These are phyloP conservation scores for Trichoderma orchidacearum DNA, from an alignment of 495 filamentous ascomycete genomes.

Conservation along the genomic window DNA sequence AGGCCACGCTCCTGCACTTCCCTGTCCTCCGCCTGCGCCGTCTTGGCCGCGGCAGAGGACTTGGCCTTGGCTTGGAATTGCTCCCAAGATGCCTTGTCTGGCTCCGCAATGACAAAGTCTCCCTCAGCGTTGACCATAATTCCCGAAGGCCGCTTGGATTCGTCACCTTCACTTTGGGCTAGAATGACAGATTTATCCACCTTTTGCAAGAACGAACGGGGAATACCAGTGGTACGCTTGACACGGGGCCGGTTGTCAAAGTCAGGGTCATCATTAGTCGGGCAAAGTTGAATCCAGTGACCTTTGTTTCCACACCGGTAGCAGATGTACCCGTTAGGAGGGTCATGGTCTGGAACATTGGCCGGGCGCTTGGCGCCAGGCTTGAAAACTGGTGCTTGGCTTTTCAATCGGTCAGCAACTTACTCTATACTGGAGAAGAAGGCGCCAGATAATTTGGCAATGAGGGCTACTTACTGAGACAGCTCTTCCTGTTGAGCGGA, in stretches of 20 bases:
- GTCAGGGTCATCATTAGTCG: conserved; percentile 92
- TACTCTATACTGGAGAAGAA: neutral
- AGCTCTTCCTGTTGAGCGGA: conserved; percentile 79
- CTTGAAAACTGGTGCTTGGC: conserved; percentile 39
- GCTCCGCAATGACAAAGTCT: conserved; percentile 87
- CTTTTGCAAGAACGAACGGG: conserved; percentile 80
- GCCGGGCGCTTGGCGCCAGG: conserved; percentile 30
- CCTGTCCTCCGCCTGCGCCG: conserved; percentile 52
- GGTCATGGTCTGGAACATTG: conserved; percentile 78
- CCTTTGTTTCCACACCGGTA: conserved; percentile 98
- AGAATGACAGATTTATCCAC: conserved; percentile 78
- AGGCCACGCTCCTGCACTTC: conserved; percentile 75
- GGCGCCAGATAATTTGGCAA: neutral
- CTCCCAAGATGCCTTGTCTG: conserved; percentile 92
- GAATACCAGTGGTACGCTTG: conserved; percentile 92
- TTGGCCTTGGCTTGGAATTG: conserved; percentile 89
- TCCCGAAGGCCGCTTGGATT: conserved; percentile 62
- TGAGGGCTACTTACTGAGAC: conserved; percentile 59
- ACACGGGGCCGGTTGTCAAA: conserved; percentile 83
- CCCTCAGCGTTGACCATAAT: conserved; percentile 97
- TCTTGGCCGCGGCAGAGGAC: conserved; percentile 64
- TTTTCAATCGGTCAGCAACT: conserved; percentile 24
- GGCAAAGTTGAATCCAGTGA: conserved; percentile 95
- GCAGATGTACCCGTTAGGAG: conserved; percentile 87
- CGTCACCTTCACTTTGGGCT: conserved; percentile 54